Base-by-base conservation (phyloP, 768 basidiomycete genomes). In the Naganishia randhawae region DNA sequence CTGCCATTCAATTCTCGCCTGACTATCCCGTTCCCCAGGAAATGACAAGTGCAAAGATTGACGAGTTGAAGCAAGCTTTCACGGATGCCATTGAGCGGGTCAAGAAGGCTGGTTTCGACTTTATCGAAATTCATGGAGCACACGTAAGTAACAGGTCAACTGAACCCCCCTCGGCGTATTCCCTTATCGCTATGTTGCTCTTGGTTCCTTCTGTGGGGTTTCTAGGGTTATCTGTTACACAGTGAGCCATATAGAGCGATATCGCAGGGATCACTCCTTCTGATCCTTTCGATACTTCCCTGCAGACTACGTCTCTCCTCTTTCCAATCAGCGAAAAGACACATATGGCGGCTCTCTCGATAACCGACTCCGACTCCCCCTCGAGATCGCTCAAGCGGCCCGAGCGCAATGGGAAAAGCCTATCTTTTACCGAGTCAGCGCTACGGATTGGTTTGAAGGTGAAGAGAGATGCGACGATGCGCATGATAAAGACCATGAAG, bases 291-390 rank as follows among this genome's bases (percentile, higher is more conserved):
- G 16, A 25, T 1, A n/a, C 42, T 31, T n/a, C 17, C 14, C 22
- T 65, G 22, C 42, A 73, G 73, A 76, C 53, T 92, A 91, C 80
- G 75, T 87, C 11, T 89, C 88, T 3, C 90, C 90, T 0, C 76
- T 90, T 33, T 88, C 87, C 16, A 92, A 93, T 82, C 78, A 76
- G 7, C 86, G 90, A 35, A 83, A 82, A 8, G 92, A 92, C 77
- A 50, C 81, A 32, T 91, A 88, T 74, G 90, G 91, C 13, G 90
- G 90, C 2, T 78, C 83, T 9, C 81, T 92, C 39, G 86, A 86
- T 71, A 90, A 91, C 81, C 85, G 91, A 37, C 76, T 89, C 67
- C 86, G 89, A 29, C 85, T 85, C 69, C 83, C 88, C 2, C 82
- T 90, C 37, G 85, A 85, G 50, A 69, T 92, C 50, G 78, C 85